These are phyloP conservation scores for Priceomyces carsonii DNA, from an alignment of 805 yeast species.

Conservation along the genomic window DNA sequence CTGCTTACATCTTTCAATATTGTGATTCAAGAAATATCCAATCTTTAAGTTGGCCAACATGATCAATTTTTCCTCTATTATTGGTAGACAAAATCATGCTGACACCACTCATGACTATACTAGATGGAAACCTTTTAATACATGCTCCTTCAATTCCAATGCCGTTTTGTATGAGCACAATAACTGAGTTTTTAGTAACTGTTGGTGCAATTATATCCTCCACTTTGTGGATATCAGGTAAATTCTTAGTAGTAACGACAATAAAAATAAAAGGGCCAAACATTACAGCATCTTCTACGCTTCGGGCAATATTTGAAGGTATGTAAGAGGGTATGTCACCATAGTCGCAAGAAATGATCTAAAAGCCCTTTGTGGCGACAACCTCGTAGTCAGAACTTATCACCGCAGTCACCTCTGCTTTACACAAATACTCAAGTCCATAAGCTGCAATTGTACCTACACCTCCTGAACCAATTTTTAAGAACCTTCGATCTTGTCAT, in stretches of 20 bases:
- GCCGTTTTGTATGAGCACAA: conserved; percentile 67
- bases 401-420: conserved; percentile 31
- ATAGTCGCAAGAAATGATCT: conserved; percentile 23
- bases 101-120: conserved; percentile 60
- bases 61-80: conserved; percentile 47
- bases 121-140: conserved; percentile 49
- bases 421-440: conserved; percentile 47
- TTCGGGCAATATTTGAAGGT: conserved; percentile 19
- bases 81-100: conserved; percentile 63
- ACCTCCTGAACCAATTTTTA: conserved; percentile 78
- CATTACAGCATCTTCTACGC: conserved; percentile 18
- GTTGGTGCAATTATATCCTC: conserved; percentile 34
- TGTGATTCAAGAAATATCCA: conserved; percentile 51
- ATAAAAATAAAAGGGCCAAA: conserved; percentile 29
- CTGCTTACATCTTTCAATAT: conserved; percentile 28
- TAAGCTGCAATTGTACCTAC: conserved; percentile 74
- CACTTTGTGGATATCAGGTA: conserved; percentile 26
- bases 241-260: conserved; percentile 24
- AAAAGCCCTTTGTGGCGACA: conserved; percentile 21
- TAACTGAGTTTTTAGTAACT: conserved; percentile 32
- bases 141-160: conserved; percentile 61
- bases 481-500: conserved; percentile 38
- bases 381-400: conserved; percentile 26
- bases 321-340: conserved; percentile 21
- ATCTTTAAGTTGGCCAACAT: conserved; percentile 50